A percentile compares a stretch with the other conserved stretches of the same genome.
Conservation (phyloP, 108 stramenopile species). For the Skeletonema grethae region DNA sequence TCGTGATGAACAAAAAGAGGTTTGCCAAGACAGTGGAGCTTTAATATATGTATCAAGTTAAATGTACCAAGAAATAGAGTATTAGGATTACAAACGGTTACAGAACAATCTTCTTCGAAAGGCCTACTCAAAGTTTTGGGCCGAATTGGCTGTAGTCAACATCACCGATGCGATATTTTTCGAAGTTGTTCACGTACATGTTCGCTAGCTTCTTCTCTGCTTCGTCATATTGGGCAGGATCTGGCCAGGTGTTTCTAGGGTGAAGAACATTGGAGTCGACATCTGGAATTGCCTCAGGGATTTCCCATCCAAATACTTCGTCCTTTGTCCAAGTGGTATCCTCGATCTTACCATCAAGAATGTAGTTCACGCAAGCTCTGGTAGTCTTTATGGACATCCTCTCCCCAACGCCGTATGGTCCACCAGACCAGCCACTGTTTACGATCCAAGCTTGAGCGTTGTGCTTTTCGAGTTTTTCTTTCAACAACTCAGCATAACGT, state of each 20-base stretch:
- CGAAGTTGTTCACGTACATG: constrained; percentile 95
- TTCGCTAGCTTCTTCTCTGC: constrained; percentile 84
- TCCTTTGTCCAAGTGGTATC: constrained; percentile 78
- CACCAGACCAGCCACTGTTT: constrained; percentile 98
- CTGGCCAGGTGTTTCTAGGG: constrained; percentile 90
- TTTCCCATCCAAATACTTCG: constrained; percentile 90
- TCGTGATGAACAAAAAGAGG: neutral
- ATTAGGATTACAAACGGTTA: neutral
- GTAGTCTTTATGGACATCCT: constrained; percentile 98
- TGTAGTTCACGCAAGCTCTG: constrained; percentile 92
- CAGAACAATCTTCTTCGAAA: neutral
- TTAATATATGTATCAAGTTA: too few species aligned
- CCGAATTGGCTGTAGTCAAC: constrained; percentile 88
- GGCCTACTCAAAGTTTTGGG: constrained; percentile 59
- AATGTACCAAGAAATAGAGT: neutral
- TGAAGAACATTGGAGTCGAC: constrained; percentile 83
- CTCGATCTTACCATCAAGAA: constrained; percentile 92
- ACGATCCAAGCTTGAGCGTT: constrained; percentile 92
- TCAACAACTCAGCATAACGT: constrained; percentile 92
- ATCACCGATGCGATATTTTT: constrained; percentile 84
- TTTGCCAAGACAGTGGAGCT: neutral
- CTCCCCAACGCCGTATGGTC: constrained; percentile 91
- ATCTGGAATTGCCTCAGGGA: constrained; percentile 84
- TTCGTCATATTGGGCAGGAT: constrained; percentile 86
- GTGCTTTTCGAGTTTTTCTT: constrained; percentile 89